Evolutionary conservation across 495 filamentous ascomycete genomes (phyloP), one percentile per base, ranked within the genome.

Genomic region (Aspergillus cristatus): DNA sequence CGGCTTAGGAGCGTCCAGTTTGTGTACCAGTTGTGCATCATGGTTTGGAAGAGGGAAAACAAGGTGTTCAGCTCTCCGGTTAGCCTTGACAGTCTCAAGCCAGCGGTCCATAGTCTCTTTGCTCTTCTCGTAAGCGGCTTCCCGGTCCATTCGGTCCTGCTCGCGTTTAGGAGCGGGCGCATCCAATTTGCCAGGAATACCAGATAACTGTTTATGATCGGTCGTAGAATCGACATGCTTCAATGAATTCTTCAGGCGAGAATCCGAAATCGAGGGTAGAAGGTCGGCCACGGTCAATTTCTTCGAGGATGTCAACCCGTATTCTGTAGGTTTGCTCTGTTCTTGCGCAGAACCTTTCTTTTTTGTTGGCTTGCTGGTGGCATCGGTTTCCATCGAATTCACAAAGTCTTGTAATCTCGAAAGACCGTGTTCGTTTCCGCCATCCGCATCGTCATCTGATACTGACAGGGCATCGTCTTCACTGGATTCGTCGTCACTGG

Each of bases 21-120:
- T 57, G 35, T 70, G 58, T 13, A 46, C 46, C 55, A 47, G 71
- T 54, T 58, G 70, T 41, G 41, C 67, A 34, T 78, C 68, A 1
- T 83, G 81, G 43, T 94, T 82, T 4, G 78, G 71, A 0, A 96
- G 71, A 16, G 91, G 91, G 55, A 97, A 98, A n/a, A 79, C 67
- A 1, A 97, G 65, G 57, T 95, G 90, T 18, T 96, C 93, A 3
- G 91, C 89, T 42, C 86, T 72, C 28, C 93, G 79, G 57, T 95
- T 94, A 18, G 85, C 78, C 58, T 94, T 94, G 49, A 98, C 88
- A 0, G 93, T 96, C 35, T 94, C 90, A 14, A 81, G 76, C 91
- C 91, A 98, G 42, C 85, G 78, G 41, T 83, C 79, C 16, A 98
- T 65, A 0, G 86, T 86, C 58, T 96, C 81, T 50, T 87, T 95